Percentiles rank a stretch among this genome's conserved stretches.
Evolutionary conservation across 1,284 basidiomycete species (phyloP).

Genomic region (Porodaedalea pini): DNA sequence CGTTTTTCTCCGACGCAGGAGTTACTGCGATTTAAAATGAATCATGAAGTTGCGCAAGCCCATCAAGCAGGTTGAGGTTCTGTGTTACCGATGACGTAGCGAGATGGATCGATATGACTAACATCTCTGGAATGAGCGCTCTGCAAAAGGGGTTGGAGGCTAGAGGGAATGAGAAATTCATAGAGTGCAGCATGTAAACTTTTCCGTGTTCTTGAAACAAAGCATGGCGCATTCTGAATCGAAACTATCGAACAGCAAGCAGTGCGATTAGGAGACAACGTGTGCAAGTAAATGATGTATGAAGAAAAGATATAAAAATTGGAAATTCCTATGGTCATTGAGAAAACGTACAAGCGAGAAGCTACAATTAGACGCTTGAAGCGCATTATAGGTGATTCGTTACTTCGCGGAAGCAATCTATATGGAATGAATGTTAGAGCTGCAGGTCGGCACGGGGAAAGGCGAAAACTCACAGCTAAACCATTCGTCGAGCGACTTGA

Average conservation of each 20-base stretch:
- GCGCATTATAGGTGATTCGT: neutral
- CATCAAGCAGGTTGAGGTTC: too few relatives aligned
- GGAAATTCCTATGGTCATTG: neutral
- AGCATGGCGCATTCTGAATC: too few relatives aligned
- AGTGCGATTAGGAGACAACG: neutral
- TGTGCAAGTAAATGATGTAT: slow-evolving; percentile 2
- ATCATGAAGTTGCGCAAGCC: too few relatives aligned
- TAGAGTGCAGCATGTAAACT: too few relatives aligned
- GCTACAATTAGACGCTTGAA: neutral
- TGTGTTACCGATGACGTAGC: too few relatives aligned
- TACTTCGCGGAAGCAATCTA: slow-evolving; percentile 17
- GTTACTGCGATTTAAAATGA: too few relatives aligned
- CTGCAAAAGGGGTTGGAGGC: too few relatives aligned
- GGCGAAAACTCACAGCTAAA: slow-evolving; percentile 25
- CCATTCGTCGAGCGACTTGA: slow-evolving; percentile 41
- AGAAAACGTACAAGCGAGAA: slow-evolving; percentile 5
- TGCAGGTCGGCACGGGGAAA: neutral
- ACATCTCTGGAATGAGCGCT: too few relatives aligned
- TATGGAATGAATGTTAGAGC: neutral
- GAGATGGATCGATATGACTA: too few relatives aligned
- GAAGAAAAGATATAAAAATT: neutral
- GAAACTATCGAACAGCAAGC: slow-evolving; percentile 1
- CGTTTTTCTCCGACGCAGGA: too few relatives aligned
- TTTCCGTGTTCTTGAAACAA: too few relatives aligned
- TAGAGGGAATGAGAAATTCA: too few relatives aligned